Base-by-base conservation (phyloP, 352 stramenopile genomes). In the Globisporangium parvum region DNA sequence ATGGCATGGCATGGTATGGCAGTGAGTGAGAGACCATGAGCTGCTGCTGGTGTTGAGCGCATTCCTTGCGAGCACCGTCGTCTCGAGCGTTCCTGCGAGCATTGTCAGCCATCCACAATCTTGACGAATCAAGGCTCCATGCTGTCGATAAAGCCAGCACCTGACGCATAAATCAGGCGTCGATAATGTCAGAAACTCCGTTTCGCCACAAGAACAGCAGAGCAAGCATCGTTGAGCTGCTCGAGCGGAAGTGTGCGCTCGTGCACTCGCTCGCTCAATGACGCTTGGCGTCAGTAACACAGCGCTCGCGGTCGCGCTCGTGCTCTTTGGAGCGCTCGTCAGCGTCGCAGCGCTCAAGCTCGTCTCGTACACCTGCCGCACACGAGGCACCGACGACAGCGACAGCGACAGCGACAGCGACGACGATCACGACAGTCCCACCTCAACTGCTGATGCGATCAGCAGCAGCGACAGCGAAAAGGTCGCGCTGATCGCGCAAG, bases 361-460 rank as follows among this genome's bases (percentile, higher is more conserved):
- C 60, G 57, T 58, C 37, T 53, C 23, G 28, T 12, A 23, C 17
- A 11, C 18, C 20, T 20, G 31, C 26, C n/a, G 20, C 23, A 11
- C n/a, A 33, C 23, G 46, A 39, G 6, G 24, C 6, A 21, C 23
- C 21, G 12, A 35, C 21, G 12, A 35, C 11, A 23, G 46, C 11
- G 35, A 12, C 6, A 10, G 15, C 18, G 26, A 51, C 41, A 44
- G 44, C 6, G 52, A 33, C 31, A 37, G 31, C 21, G 21, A 53
- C 55, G 57, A 67, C 45, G 66, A 74, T 10, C 64, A 74, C 15
- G 33, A 47, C 11, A 44, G 48, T n/a, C n/a, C n/a, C 47, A 26
- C 28, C 63, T 24, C 67, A 3, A 28, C 47, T 14, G 52, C 47
- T 10, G 35, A 56, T 10, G 51, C 31, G 15, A 15, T 40, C 8